Evolutionary conservation across 495 filamentous ascomycete species (phyloP), one percentile per base, ranked within the genome.

Genomic region (Cetradonia linearis): DNA sequence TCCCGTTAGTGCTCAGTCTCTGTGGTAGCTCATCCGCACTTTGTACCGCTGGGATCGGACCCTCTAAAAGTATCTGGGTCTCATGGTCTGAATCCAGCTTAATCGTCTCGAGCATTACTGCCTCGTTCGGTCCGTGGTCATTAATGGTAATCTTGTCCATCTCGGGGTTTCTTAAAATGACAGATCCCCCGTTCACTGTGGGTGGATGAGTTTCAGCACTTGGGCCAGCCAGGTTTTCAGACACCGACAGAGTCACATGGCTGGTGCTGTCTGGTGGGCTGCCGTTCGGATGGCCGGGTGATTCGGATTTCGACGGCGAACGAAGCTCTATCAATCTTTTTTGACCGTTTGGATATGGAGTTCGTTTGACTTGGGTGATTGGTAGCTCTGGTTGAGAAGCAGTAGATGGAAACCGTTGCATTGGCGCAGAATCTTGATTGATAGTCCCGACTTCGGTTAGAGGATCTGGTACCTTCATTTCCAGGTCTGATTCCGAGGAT

Each of bases 361-460:
- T 69, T 38, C 63, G 57, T 34, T 66, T 66, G 42, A 68, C 67
- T 47, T 68, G 66, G 11, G 63, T 55, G 42, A 64, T 56, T 20
- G 67, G 59, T 14, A 58, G 31, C 10, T 53, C 46, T 23, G 58
- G 58, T 36, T 68, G 66, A 2, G 62, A 16, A 18, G 66, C 63
- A 28, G 63, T 68, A 25, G 63, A 66, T 7, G 61, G 65, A 33
- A 55, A 46, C 1, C 28, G 28, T 44, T 53, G 23, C 34, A 37
- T 53, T 23, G 34, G 47, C 36, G 25, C 48, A 37, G 33, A 25
- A 31, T 25, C 36, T 37, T 44, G 7, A 38, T 30, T 20, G n/a
- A 36, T 25, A 14, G 48, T 28, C 11, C 30, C 27, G 20, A 61
- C 42, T 10, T 62, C 59, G 1, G 52, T 30, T 2, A 68, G 52